Conservation (phyloP, 108 stramenopile genomes). For the Cyclotella choctawhatcheeana region DNA sequence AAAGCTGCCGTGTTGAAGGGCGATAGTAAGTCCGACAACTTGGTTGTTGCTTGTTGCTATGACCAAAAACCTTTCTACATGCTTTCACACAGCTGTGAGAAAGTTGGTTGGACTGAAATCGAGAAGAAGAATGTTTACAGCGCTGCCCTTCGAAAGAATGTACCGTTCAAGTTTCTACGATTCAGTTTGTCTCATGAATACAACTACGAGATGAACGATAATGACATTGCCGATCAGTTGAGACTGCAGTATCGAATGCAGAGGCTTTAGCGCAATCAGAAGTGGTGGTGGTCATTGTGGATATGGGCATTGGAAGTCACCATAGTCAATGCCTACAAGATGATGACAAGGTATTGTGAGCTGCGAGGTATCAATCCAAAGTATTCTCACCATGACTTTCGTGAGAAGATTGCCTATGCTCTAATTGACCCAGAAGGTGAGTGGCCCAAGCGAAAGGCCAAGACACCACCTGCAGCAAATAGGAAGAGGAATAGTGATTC, state of each 20-base stretch:
- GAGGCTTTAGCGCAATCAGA: conserved; percentile 15
- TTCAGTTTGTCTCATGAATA: conserved; percentile 24
- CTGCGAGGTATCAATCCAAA: conserved; percentile 5
- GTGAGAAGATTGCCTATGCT: neutral
- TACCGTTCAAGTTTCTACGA: conserved; percentile 13
- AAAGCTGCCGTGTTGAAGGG: conserved; percentile 22
- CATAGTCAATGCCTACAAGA: conserved; percentile 23
- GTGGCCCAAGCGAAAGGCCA: too few relatives aligned
- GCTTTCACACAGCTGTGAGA: conserved; percentile 11
- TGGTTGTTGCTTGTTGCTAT: conserved; percentile 28
- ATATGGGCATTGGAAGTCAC: conserved; percentile 18
- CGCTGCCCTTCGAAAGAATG: neutral
- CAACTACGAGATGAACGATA: conserved; percentile 37
- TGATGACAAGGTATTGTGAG: conserved; percentile 2
- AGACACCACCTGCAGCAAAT: too few relatives aligned
- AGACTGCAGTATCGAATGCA: conserved; percentile 22
- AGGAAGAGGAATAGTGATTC: too few relatives aligned
- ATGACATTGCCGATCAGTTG: conserved; percentile 43
- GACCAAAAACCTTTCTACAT: conserved; percentile 38
- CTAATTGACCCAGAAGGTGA: too few relatives aligned
- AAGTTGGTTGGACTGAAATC: conserved; percentile 30
- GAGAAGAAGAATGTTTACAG: conserved; percentile 12
- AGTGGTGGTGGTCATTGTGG: conserved; percentile 47
- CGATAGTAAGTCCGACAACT: neutral
- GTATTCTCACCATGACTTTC: conserved; percentile 23